Percentiles rank a stretch among this genome's conserved stretches.
Conservation (phyloP, 768 basidiomycete genomes). For the Phanerodontia chrysosporium region DNA sequence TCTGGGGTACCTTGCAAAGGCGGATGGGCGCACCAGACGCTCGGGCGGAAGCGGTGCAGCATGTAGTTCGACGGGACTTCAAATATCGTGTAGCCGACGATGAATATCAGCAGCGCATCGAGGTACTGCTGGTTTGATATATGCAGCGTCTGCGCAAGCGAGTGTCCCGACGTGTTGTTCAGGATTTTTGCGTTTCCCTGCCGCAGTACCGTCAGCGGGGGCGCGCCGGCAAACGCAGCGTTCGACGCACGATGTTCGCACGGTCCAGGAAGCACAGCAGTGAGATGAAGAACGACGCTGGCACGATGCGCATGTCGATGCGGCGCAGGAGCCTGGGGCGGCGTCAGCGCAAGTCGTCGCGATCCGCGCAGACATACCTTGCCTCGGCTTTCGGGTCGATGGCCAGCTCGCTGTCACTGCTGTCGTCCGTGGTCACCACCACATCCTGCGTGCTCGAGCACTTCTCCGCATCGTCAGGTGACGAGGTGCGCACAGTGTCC, state of each 20-base stretch:
- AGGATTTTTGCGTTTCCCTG: slow-evolving; percentile 25
- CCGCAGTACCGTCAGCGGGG: not conserved
- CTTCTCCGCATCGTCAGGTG: not conserved
- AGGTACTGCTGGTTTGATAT: slow-evolving; percentile 30
- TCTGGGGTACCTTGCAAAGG: slow-evolving; percentile 25
- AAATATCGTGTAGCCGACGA: slow-evolving; percentile 35
- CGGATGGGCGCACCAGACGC: slow-evolving; percentile 27
- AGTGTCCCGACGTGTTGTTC: slow-evolving; percentile 28
- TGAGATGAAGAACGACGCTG: slow-evolving; percentile 26
- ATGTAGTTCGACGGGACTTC: slow-evolving; percentile 38
- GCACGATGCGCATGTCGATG: slow-evolving; percentile 26
- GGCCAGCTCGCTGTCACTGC: not conserved
- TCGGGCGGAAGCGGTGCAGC: slow-evolving; percentile 33
- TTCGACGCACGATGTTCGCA: slow-evolving; percentile 15
- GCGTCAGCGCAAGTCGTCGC: slow-evolving; percentile 40
- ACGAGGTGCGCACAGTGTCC: not conserved
- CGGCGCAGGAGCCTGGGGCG: slow-evolving; percentile 38
- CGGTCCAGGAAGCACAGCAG: slow-evolving; percentile 27
- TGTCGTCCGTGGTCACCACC: too few species aligned
- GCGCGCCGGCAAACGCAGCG: not conserved
- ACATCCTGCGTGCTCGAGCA: not conserved
- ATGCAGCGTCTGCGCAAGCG: slow-evolving; percentile 26
- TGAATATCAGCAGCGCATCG: slow-evolving; percentile 35
- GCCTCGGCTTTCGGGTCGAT: not conserved
- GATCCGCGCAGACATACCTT: not conserved